phyloP scores from a whole-genome alignment of 2,329 filamentous ascomycete genomes.

The Neofusicoccum umdonicola region DNA sequence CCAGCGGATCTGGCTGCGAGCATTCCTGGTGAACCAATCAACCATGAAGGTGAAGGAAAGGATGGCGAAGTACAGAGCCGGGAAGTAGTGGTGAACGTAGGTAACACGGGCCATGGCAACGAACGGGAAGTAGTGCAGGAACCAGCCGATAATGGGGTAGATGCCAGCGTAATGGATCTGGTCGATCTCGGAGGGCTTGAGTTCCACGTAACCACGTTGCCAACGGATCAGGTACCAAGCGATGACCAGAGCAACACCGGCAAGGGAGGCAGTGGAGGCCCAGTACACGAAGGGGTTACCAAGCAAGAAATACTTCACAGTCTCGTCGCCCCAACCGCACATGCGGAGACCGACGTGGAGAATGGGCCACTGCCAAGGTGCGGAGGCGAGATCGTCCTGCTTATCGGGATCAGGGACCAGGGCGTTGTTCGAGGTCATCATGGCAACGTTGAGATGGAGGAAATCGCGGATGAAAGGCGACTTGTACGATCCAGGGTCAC shows the following conservation, averaged over 20 bases:
- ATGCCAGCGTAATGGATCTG: slow-evolving; percentile 91
- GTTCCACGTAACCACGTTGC: slow-evolving; percentile 90
- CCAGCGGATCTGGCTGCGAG: slow-evolving; percentile 63
- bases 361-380: slow-evolving; percentile 98
- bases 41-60: slow-evolving; percentile 81
- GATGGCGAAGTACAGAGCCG: slow-evolving; percentile 96
- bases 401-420: slow-evolving; percentile 97
- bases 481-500: slow-evolving; percentile 88
- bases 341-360: slow-evolving; percentile 93
- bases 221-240: slow-evolving; percentile 87
- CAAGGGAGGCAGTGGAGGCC: slow-evolving; percentile 80
- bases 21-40: slow-evolving; percentile 75
- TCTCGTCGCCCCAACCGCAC: slow-evolving; percentile 96
- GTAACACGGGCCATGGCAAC: slow-evolving; percentile 97
- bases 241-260: slow-evolving; percentile 68
- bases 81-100: slow-evolving; percentile 99
- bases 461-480: slow-evolving; percentile 98
- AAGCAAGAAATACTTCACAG: slow-evolving; percentile 92
- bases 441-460: slow-evolving; percentile 95
- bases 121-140: slow-evolving; percentile 94
- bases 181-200: slow-evolving; percentile 77
- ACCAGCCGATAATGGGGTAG: slow-evolving; percentile 91
- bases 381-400: slow-evolving; percentile 94
- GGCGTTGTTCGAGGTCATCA: slow-evolving; percentile 99
- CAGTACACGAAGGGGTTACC: slow-evolving; percentile 97